A percentile compares a stretch with the other conserved stretches of the same genome.
These are phyloP conservation scores for Epichloe uncinata DNA, from an alignment of 2,329 filamentous ascomycete genomes.

Conservation along the genomic window DNA sequence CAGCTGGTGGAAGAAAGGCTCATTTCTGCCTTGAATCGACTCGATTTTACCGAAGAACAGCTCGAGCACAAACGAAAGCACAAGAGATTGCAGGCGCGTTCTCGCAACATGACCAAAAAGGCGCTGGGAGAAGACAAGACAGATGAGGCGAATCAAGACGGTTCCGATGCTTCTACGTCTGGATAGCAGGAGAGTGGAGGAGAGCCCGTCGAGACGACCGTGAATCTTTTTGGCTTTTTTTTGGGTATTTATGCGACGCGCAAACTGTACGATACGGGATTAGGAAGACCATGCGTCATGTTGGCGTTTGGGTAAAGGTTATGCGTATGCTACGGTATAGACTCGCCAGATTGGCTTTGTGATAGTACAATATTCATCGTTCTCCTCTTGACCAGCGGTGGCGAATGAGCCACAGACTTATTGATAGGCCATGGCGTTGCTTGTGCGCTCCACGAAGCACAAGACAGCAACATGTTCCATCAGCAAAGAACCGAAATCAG, in stretches of 20 bases:
- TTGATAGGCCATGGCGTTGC: no score
- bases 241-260: neutral
- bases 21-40: constrained; percentile 28
- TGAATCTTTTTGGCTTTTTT: neutral
- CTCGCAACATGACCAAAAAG: constrained; percentile 5
- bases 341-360: neutral
- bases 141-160: constrained; percentile 9
- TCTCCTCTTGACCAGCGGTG: no score
- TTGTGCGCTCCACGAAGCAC: no score
- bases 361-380: no score
- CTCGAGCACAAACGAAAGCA: constrained; percentile 15
- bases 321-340: neutral
- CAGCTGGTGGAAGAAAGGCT: constrained; percentile 64
- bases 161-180: constrained; percentile 8
- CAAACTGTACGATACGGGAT: neutral
- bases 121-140: constrained; percentile 7
- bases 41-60: constrained; percentile 33
- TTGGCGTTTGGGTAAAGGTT: neutral
- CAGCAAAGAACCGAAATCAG: no score
- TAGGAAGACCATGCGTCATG: neutral
- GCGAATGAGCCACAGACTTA: no score
- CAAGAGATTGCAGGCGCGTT: constrained; percentile 12
- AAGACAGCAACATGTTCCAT: no score
- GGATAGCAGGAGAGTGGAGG: constrained; percentile 1
- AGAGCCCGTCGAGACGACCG: neutral